Base-by-base conservation (phyloP, 495 filamentous ascomycete genomes). In the Venustampulla echinocandica region DNA sequence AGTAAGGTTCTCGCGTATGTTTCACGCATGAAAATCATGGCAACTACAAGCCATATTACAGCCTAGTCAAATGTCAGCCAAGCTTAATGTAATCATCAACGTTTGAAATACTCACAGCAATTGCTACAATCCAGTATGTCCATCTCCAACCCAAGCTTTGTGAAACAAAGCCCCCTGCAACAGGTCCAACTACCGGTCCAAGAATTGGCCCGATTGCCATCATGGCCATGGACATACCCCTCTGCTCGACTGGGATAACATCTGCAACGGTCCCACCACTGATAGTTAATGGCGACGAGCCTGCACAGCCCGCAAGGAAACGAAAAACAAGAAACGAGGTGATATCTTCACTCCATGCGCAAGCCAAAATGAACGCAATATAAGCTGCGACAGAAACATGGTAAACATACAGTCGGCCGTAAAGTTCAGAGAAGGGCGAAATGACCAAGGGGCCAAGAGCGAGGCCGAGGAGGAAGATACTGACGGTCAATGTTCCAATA, bases 131-230 rank as follows among this genome's bases (percentile, higher is more conserved):
- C 80, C 80, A 85, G 57, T 86, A 89, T 33, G 82, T 81, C 39
- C 70, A 67, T 21, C 75, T 55, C 82, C 82, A 87, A 1, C 77
- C 79, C 0, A 84, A 64, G 30, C 71, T 80, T 20, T 81, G 66
- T 5, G 68, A 62, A 0, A 86, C 59, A 0, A 84, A 44, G 0
- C 82, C 82, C 1, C 82, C 82, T 5, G 85, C 64, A 0, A 82
- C 65, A 0, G 80, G 81, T 2, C 76, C 77, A 7, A 82, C 45
- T 0, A 73, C 65, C 1, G 76, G 74, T 0, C 71, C 75, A 19
- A 70, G 46, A 18, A 37, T 35, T 14, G 70, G 58, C 0, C 69
- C 69, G 9, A 65, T 58, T 6, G 60, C 57, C 7, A 10, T 21
- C 15, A 75, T 54, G 0, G 71, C 64, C 66, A 77, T 70, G 3